A percentile compares a stretch with the other conserved stretches of the same genome.
phyloP scores from a whole-genome alignment of 768 basidiomycete genomes.

The Coprinellus aureogranulatus region DNA sequence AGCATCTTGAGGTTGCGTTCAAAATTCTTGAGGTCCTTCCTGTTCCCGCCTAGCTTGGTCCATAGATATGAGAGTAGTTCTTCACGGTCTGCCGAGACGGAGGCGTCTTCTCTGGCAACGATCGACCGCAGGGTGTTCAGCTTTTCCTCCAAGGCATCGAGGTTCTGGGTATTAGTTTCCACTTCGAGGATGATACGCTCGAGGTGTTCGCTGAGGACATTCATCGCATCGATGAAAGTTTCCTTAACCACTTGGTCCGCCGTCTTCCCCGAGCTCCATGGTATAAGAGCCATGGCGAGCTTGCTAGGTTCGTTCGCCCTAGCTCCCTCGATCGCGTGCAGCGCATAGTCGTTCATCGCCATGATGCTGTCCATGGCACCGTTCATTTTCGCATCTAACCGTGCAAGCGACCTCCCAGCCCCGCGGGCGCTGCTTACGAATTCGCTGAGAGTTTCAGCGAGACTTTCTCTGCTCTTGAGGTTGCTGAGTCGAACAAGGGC shows the following conservation, averaged over 20 bases:
- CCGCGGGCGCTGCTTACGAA: conserved; percentile 64
- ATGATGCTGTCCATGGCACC: conserved; percentile 76
- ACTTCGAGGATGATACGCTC: conserved; percentile 65
- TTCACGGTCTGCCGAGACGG: conserved; percentile 41
- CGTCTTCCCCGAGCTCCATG: conserved; percentile 35
- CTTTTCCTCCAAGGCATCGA: conserved; percentile 62
- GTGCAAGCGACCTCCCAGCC: conserved; percentile 58
- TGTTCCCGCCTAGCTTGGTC: conserved; percentile 68
- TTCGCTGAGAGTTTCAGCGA: conserved; percentile 49
- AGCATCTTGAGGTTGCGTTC: conserved; percentile 54
- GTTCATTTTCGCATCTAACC: conserved; percentile 62
- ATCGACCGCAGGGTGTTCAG: conserved; percentile 57
- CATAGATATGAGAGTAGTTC: conserved; percentile 66
- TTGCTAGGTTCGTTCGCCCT: conserved; percentile 32
- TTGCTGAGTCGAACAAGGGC: conserved; percentile 63
- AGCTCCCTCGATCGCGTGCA: conserved; percentile 51
- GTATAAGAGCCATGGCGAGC: conserved; percentile 26
- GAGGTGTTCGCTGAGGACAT: conserved; percentile 50
- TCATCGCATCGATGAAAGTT: conserved; percentile 65
- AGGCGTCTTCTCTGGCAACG: conserved; percentile 54
- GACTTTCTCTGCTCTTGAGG: conserved; percentile 53
- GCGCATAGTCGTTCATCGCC: conserved; percentile 71
- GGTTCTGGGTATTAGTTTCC: conserved; percentile 50
- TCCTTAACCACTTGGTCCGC: conserved; percentile 44
- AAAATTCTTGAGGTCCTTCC: conserved; percentile 44